Conservation (phyloP, 495 filamentous ascomycete genomes). For the Podospora pseudocomata region DNA sequence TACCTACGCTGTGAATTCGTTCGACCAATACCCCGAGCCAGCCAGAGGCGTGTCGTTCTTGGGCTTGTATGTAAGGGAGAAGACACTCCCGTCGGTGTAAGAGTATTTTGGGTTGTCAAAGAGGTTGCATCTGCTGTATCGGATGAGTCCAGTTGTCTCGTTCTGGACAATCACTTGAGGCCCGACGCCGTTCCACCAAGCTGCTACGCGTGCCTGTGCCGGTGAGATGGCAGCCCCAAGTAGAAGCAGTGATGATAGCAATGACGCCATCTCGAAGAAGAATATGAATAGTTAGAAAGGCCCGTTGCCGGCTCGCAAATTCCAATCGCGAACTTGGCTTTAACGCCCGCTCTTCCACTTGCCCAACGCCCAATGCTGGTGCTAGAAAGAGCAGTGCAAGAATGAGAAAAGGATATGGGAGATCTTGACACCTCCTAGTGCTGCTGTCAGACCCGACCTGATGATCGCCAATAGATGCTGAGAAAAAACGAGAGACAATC, state of each 20-base stretch:
- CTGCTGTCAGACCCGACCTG: neutral
- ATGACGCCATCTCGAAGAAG: slow-evolving; percentile 14
- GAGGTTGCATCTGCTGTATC: slow-evolving; percentile 37
- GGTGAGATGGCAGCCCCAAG: slow-evolving; percentile 23
- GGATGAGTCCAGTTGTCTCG: slow-evolving; percentile 31
- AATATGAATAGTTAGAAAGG: neutral
- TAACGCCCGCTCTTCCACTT: neutral
- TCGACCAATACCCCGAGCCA: slow-evolving; percentile 32
- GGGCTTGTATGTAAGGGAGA: slow-evolving; percentile 24
- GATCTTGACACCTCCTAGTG: neutral
- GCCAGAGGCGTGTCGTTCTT: slow-evolving; percentile 36
- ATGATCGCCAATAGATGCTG: neutral
- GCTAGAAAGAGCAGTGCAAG: neutral
- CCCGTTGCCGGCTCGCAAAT: neutral
- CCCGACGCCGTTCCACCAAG: slow-evolving; percentile 32
- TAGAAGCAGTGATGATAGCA: slow-evolving; percentile 22
- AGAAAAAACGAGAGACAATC: neutral
- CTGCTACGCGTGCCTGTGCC: slow-evolving; percentile 27
- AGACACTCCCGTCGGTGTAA: slow-evolving; percentile 19
- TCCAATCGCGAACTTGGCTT: neutral
- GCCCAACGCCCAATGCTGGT: neutral
- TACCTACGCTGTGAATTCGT: slow-evolving; percentile 23
- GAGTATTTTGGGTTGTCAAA: slow-evolving; percentile 28
- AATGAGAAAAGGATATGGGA: neutral
- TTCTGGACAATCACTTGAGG: slow-evolving; percentile 39